Conservation (phyloP, 495 filamentous ascomycete genomes). For the Daldinia caldariorum region DNA sequence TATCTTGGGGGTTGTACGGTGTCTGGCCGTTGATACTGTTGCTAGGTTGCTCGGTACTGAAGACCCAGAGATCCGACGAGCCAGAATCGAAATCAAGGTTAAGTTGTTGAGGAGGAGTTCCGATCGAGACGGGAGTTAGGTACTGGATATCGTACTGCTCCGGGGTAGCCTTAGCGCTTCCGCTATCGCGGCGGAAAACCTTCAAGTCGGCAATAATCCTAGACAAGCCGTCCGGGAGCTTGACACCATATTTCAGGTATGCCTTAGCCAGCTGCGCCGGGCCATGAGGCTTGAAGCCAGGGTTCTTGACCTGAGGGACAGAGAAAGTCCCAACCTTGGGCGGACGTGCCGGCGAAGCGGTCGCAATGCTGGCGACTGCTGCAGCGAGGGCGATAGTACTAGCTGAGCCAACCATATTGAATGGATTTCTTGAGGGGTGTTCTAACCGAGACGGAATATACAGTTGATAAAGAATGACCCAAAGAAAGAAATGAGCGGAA, state of each 20-base stretch:
- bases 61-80: conserved; percentile 71
- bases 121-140: conserved; percentile 69
- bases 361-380: conserved; percentile 37
- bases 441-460: conserved; percentile 23
- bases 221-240: conserved; percentile 47
- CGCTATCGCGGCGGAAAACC: conserved; percentile 53
- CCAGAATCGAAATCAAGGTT: conserved; percentile 77
- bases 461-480: conserved; percentile 12
- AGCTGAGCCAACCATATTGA: conserved; percentile 39
- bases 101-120: conserved; percentile 61
- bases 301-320: conserved; percentile 42
- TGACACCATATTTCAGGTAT: conserved; percentile 65
- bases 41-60: conserved; percentile 48
- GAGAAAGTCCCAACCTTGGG: conserved; percentile 40
- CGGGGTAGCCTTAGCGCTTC: conserved; percentile 61
- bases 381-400: conserved; percentile 36
- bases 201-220: conserved; percentile 45
- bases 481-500: conserved; percentile 18
- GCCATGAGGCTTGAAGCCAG: conserved; percentile 60
- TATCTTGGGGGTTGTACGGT: conserved; percentile 61
- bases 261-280: conserved; percentile 64
- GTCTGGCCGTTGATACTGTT: conserved; percentile 61
- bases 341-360: conserved; percentile 37
- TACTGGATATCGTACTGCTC: conserved; percentile 68
- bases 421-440: neutral